Evolutionary conservation across 2,329 filamentous ascomycete genomes (phyloP), one percentile per base, ranked within the genome.

Genomic region (Teratosphaeria viscida): DNA sequence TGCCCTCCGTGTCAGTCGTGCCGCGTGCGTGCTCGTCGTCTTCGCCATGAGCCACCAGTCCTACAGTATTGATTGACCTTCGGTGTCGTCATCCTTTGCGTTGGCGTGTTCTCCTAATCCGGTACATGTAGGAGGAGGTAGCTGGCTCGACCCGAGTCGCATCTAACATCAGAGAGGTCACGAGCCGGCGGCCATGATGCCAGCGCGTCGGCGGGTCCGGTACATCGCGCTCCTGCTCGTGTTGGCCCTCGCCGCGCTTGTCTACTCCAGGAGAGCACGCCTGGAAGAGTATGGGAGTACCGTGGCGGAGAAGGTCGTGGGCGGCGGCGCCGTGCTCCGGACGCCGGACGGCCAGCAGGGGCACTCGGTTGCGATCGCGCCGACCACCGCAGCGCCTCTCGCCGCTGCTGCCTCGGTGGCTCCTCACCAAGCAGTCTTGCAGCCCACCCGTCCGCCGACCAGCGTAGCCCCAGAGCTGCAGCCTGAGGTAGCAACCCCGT

Each of bases 291-390:
- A 61, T 47, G 43, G 34, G 14, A 52, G 54, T 11, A 57, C 47
- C 27, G 43, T 57, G 26, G 56, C 59, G 49, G 61, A 60, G 26
- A 57, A 54, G 32, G 32, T 61, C 37, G 62, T 60, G 1, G 62
- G 62, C 8, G 60, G 62, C 23, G 62, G 60, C 29, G 54, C 60
- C 16, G 60, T 62, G 49, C 34, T 62, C 49, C 12, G 60, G 19
- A 49, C 26, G 23, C n/a, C 10, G 10, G 10, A 27, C 12, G 54
- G 52, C 16, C 54, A 11, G n/a, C 49, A 61, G 35, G 5, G 55
- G 43, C 34, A 23, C 23, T 23, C 23, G 23, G 23, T 23, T 23
- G 23, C 23, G 23, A 23, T 23, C 2, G 23, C 23, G 23, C 23
- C 23, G 23, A 23, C 56, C 16, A 52, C 52, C 26, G 62, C 52